Percentiles rank a stretch among this genome's conserved stretches.
Conservation (phyloP, 208 protist genomes). For the Acanthamoeba quina region DNA sequence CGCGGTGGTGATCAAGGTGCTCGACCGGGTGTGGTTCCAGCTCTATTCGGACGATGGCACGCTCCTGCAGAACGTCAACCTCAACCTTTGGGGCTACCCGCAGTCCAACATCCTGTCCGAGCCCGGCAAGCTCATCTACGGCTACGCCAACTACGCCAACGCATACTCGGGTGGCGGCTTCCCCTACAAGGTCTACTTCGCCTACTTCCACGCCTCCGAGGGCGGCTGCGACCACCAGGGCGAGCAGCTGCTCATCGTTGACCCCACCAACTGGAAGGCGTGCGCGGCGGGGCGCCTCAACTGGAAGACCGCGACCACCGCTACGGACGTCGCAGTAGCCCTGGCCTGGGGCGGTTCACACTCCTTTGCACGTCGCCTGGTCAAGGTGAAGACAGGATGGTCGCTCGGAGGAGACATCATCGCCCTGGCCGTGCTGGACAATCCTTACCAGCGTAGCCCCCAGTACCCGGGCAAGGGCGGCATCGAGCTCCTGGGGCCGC, state of each 20-base stretch:
- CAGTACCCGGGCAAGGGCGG: slow-evolving; percentile 11
- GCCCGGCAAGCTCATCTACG: not conserved
- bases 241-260: not conserved
- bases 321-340: too few species aligned
- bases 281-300: not conserved
- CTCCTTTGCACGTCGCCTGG: not conserved
- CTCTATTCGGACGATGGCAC: not conserved
- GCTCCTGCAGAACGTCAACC: not conserved
- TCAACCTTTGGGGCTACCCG: not conserved
- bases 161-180: too few species aligned
- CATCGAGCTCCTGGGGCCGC: not conserved
- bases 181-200: not conserved
- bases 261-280: not conserved
- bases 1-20: not conserved
- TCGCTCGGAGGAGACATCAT: not conserved
- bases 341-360: not conserved
- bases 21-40: slow-evolving; percentile 7
- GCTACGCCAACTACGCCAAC: not conserved
- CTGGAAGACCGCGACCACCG: not conserved
- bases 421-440: not conserved
- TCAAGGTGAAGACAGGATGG: not conserved
- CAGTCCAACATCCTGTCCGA: not conserved
- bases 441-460: not conserved
- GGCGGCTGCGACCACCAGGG: not conserved
- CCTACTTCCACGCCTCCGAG: not conserved